Percentiles rank a stretch among this genome's conserved stretches.
Conservation (phyloP, 2,329 filamentous ascomycete species). For the Didymella lethalis region DNA sequence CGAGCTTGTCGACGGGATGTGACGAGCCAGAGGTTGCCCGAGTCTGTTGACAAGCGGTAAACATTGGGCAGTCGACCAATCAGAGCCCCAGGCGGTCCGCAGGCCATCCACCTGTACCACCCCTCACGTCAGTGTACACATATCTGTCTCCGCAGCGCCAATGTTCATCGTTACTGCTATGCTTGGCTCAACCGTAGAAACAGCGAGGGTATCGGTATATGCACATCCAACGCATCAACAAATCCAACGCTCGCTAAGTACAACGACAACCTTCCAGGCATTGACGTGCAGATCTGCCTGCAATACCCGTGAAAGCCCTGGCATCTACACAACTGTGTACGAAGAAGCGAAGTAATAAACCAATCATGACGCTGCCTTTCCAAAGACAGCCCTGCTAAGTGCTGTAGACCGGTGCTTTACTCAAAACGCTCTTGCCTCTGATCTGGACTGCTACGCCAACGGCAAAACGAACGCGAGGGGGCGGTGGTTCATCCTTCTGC, state of each 20-base stretch:
- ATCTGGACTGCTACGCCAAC: conserved; percentile 59
- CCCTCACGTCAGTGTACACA: background rate
- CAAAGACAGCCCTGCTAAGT: conserved; percentile 32
- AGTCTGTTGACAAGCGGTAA: conserved; percentile 41
- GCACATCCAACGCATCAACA: conserved; percentile 29
- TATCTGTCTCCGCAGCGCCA: background rate
- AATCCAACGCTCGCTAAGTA: conserved; percentile 24
- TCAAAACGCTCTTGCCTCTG: conserved; percentile 57
- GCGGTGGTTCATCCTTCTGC: conserved; percentile 50
- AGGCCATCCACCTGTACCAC: background rate
- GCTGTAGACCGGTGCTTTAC: conserved; percentile 59
- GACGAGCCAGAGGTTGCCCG: background rate
- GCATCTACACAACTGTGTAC: conserved; percentile 13
- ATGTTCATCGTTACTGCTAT: conserved; percentile 6
- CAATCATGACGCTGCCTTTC: background rate
- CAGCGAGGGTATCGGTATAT: conserved; percentile 48
- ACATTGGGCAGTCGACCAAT: conserved; percentile 31
- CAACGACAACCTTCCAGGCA: conserved; percentile 10
- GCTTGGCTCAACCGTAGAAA: conserved; percentile 32
- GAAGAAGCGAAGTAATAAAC: conserved; percentile 3
- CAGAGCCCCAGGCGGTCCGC: conserved; percentile 15
- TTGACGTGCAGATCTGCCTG: conserved; percentile 19
- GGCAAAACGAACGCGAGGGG: conserved; percentile 57
- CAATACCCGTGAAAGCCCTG: conserved; percentile 19
- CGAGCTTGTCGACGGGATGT: conserved; percentile 10